phyloP scores from a whole-genome alignment of 2,329 filamentous ascomycete species.

The Verticillium nonalfalfae region DNA sequence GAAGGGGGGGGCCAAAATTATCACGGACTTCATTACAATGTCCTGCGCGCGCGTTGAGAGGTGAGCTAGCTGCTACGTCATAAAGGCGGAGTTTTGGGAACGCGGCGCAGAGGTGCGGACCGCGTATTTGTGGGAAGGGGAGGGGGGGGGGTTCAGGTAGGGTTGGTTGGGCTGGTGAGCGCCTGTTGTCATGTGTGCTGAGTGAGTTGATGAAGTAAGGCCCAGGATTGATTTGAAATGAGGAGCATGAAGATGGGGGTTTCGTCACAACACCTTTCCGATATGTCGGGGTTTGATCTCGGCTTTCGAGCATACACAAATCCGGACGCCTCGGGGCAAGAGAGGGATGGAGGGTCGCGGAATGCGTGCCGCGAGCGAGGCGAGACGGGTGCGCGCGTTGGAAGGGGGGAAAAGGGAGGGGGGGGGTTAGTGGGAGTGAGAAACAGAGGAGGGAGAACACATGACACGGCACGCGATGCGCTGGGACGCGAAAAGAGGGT shows the following conservation, averaged over 20 bases:
- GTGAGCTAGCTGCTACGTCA: background rate
- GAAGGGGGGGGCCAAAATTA: no score
- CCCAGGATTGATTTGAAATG: background rate
- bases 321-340: background rate
- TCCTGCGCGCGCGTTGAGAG: no score
- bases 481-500: background rate
- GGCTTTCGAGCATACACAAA: no score
- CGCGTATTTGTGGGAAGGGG: background rate
- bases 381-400: background rate
- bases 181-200: background rate
- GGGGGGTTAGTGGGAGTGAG: background rate
- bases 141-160: no score
- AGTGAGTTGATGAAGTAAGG: background rate
- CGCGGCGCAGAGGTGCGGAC: background rate
- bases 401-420: no score
- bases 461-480: background rate
- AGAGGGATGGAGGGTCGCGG: background rate
- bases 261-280: no score
- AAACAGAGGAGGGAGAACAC: no score
- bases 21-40: no score
- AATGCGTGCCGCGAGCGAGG: background rate
- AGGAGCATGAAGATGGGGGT: no score
- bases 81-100: background rate
- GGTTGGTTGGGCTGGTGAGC: no score
- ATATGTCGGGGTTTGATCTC: no score